These are phyloP conservation scores for Chaetomidium leptoderma DNA, from an alignment of 495 filamentous ascomycete genomes.

Conservation along the genomic window DNA sequence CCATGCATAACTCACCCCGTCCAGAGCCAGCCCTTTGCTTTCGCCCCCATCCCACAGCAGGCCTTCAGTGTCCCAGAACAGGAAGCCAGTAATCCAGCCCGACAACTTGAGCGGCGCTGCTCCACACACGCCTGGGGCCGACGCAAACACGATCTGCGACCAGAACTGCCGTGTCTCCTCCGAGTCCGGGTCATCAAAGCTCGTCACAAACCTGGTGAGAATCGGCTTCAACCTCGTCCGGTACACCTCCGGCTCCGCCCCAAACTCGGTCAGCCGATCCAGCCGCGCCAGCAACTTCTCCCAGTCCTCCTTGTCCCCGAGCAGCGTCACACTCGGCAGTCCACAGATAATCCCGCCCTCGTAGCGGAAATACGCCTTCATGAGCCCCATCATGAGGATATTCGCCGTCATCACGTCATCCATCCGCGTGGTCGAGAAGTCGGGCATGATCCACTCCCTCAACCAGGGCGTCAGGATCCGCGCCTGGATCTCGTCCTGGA, in stretches of 20 bases:
- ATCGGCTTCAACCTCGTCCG: conserved; percentile 31
- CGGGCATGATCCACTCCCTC: conserved; percentile 34
- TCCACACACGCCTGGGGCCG: conserved; percentile 13
- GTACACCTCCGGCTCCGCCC: conserved; percentile 34
- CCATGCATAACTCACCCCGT: conserved; percentile 21
- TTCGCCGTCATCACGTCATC: conserved; percentile 33
- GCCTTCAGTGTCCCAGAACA: conserved; percentile 44
- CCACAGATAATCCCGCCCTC: conserved; percentile 31
- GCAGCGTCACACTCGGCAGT: conserved; percentile 38
- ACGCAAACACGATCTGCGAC: conserved; percentile 32
- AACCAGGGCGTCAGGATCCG: conserved; percentile 28
- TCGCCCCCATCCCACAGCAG: neutral
- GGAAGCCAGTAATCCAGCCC: conserved; percentile 50
- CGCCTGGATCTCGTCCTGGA: conserved; percentile 29
- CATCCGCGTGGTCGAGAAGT: conserved; percentile 36
- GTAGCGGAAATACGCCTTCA: conserved; percentile 35
- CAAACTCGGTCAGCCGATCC: conserved; percentile 33
- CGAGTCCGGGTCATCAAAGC: conserved; percentile 36
- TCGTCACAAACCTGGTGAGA: conserved; percentile 33
- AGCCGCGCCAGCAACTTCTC: conserved; percentile 28
- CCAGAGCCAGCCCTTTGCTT: conserved; percentile 13
- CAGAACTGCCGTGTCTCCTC: conserved; percentile 39
- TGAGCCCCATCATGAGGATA: conserved; percentile 41
- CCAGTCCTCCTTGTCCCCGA: conserved; percentile 37
- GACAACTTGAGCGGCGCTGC: conserved; percentile 31